Evolutionary conservation across 225 moss, liverwort and hornwort species (phyloP), one percentile per base, ranked within the genome.

Genomic region (Climacium dendroides): DNA sequence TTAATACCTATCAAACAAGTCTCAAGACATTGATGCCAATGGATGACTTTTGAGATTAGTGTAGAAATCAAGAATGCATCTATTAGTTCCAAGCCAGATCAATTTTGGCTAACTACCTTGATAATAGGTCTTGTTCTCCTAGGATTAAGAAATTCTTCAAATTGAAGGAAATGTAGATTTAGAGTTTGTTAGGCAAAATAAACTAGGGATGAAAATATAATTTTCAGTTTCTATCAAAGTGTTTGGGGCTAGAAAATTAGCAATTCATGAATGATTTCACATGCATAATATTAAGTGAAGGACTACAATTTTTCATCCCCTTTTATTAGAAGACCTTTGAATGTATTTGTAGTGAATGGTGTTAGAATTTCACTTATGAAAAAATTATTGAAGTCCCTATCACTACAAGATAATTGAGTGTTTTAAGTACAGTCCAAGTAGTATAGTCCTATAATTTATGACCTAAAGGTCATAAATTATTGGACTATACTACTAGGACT

Each of bases 161-260:
- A 41, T 1, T 14, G 25, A 70, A 0, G 8, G 8, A 25, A 39
- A 15, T 25, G 3, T 41, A 41, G 14, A 41, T 41, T 24, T 41
- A 5, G 8, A 70, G 25, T 2, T 66, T 66, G 25, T 41, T 5
- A 14, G 5, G 14, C 6, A 25, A 13, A 39, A 25, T 7, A 41
- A 69, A 41, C 25, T 5, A 41, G 0, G 0, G 1, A 24, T 25
- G 41, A 39, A 1, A 14, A 69, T 2, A 23, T 69, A 39, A 14
- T 4, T 39, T 39, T 24, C 0, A 39, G 4, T 3, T 7, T 7
- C 8, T 0, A 0, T 69, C 4, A 14, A 24, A 1, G 0, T 13
- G 3, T 13, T 24, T 24, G 5, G 13, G 24, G 13, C 7, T 67
- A 39, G 13, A 37, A 37, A 66, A 6, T 22, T n/a, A 7, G 4